A percentile compares a stretch with the other conserved stretches of the same genome.
Conservation (phyloP, 1,284 basidiomycete species). For the Cutaneotrichosporon cutaneum region DNA sequence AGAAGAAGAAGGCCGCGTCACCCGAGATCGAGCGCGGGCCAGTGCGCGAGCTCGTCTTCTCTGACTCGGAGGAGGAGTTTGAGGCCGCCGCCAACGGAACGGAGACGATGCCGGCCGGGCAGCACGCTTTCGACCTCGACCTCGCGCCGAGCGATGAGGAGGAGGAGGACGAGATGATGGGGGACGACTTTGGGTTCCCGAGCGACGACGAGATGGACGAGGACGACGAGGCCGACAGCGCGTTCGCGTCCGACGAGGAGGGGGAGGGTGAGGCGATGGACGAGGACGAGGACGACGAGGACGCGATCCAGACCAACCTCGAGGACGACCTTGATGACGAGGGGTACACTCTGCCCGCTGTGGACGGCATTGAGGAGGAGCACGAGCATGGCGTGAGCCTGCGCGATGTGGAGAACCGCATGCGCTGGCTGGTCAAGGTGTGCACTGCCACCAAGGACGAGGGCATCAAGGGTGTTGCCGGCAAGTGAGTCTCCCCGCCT, state of each 20-base stretch:
- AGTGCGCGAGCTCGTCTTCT: conserved; percentile 64
- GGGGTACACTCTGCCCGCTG: conserved; percentile 75
- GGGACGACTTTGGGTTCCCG: conserved; percentile 54
- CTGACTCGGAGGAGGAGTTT: conserved; percentile 61
- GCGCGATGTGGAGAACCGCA: conserved; percentile 78
- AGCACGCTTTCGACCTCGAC: conserved; percentile 53
- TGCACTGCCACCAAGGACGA: conserved; percentile 69
- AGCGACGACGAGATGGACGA: conserved; percentile 55
- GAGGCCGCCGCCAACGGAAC: conserved; percentile 50
- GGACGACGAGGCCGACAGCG: conserved; percentile 57
- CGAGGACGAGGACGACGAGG: conserved; percentile 48
- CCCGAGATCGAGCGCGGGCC: conserved; percentile 45
- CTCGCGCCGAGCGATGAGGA: conserved; percentile 42
- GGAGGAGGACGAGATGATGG: conserved; percentile 52
- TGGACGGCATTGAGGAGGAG: conserved; percentile 79
- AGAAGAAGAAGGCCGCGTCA: conserved; percentile 44
- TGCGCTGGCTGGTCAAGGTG: conserved; percentile 81
- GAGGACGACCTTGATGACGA: conserved; percentile 63
- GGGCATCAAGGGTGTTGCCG: conserved; percentile 57
- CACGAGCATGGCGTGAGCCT: conserved; percentile 67
- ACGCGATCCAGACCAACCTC: conserved; percentile 54
- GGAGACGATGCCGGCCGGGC: conserved; percentile 47
- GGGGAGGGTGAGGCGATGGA: conserved; percentile 29
- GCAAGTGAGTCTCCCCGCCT: conserved; percentile 58
- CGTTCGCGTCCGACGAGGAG: conserved; percentile 47